phyloP scores from a whole-genome alignment of 768 basidiomycete genomes.

The Tulasnella sp. region DNA sequence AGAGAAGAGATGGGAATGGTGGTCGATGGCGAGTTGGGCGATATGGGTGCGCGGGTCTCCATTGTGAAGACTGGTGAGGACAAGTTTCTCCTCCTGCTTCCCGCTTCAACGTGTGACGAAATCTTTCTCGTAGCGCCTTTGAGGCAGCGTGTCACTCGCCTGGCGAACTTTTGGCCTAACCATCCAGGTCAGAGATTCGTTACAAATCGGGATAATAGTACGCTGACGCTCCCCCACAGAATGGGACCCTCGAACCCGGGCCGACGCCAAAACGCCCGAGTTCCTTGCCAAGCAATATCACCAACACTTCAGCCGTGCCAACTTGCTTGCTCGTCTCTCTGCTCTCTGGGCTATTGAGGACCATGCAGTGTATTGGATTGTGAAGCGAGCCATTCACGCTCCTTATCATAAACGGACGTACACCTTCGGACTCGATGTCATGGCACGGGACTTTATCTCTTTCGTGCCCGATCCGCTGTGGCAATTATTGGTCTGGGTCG shows the following conservation, averaged over 20 bases:
- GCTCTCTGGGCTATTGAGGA: constrained; percentile 31
- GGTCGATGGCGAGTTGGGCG: constrained; percentile 20
- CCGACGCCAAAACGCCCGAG: background rate
- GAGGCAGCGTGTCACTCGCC: background rate
- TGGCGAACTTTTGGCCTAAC: background rate
- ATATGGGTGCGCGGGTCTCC: constrained; percentile 28
- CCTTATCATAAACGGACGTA: constrained; percentile 27
- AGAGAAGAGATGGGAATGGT: constrained; percentile 24
- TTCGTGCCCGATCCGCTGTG: constrained; percentile 19
- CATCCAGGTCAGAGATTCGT: background rate
- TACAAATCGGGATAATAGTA: background rate
- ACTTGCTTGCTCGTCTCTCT: constrained; percentile 29
- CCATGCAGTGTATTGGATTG: constrained; percentile 28
- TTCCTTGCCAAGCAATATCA: background rate
- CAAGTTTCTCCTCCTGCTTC: background rate
- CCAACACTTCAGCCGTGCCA: constrained; percentile 5
- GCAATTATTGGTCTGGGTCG: constrained; percentile 18
- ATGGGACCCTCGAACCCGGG: background rate
- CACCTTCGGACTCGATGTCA: constrained; percentile 28
- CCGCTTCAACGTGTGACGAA: background rate
- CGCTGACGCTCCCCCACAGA: background rate
- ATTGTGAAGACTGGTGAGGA: constrained; percentile 14
- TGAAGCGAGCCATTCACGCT: constrained; percentile 26
- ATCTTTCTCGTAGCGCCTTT: constrained; percentile 2
- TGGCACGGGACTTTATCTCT: background rate